Evolutionary conservation across 2,329 filamentous ascomycete genomes (phyloP).

Genomic region (Colletotrichum tropicale): DNA sequence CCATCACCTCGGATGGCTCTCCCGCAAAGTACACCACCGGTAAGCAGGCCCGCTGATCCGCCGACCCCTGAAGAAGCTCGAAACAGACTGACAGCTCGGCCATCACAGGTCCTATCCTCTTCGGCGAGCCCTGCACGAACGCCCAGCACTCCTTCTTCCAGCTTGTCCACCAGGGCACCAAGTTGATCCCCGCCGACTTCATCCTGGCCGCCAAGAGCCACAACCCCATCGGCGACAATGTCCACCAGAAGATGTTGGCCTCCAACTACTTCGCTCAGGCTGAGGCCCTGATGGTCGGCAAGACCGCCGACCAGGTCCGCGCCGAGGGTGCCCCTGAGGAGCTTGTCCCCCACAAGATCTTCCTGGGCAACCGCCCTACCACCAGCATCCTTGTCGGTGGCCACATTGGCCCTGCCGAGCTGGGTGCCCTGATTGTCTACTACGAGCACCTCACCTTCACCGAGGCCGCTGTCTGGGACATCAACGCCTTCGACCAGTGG

Average conservation of each 20-base stretch:
- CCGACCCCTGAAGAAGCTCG: not conserved
- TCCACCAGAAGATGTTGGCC: conserved; percentile 95
- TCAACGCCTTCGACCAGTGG: conserved; percentile 99
- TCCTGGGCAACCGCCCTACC: conserved; percentile 95
- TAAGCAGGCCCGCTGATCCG: conserved; percentile 25
- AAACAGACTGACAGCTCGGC: not conserved
- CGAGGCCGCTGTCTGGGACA: conserved; percentile 98
- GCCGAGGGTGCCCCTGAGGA: conserved; percentile 75
- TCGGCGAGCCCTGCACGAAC: conserved; percentile 98
- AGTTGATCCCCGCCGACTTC: conserved; percentile 98
- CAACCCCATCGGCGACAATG: conserved; percentile 90
- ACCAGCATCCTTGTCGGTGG: conserved; percentile 90
- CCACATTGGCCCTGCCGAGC: conserved; percentile 90
- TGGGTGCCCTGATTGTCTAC: conserved; percentile 96
- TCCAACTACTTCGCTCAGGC: conserved; percentile 92
- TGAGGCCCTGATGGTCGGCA: conserved; percentile 90
- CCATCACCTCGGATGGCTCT: conserved; percentile 85
- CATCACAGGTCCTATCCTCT: conserved; percentile 75
- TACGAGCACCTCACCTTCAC: conserved; percentile 99
- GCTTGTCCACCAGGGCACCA: conserved; percentile 97
- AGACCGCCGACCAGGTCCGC: conserved; percentile 80
- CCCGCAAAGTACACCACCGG: conserved; percentile 96
- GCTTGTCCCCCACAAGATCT: conserved; percentile 97
- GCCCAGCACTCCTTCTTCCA: conserved; percentile 99
- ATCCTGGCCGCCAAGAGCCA: conserved; percentile 95